A percentile compares a stretch with the other conserved stretches of the same genome.
These are phyloP conservation scores for Friedmanniomyces simplex DNA, from an alignment of 495 filamentous ascomycete species.

Conservation along the genomic window DNA sequence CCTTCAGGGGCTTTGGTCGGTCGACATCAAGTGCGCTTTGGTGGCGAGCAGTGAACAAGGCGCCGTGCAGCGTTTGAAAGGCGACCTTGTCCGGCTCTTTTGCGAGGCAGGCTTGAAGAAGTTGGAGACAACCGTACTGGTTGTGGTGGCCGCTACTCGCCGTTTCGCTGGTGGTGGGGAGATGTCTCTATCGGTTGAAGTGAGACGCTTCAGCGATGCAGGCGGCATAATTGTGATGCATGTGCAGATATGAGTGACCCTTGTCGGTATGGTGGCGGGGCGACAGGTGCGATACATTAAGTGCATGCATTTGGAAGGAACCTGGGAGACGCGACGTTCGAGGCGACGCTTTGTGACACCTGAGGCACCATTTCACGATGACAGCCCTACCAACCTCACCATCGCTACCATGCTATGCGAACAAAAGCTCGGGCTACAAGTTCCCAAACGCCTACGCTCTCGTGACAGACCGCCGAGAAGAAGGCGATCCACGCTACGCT, in stretches of 20 bases:
- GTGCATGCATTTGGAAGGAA: background rate
- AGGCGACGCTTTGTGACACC: background rate
- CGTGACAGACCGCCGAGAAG: too few species aligned
- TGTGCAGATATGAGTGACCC: background rate
- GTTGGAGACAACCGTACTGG: constrained; percentile 61
- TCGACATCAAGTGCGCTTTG: constrained; percentile 19
- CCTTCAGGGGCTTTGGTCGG: constrained; percentile 37
- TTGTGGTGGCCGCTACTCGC: constrained; percentile 62
- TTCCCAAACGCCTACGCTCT: too few species aligned
- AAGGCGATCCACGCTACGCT: background rate
- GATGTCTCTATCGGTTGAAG: constrained; percentile 31
- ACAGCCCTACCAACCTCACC: too few species aligned
- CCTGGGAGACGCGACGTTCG: too few species aligned
- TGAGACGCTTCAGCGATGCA: constrained; percentile 20
- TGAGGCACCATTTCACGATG: background rate
- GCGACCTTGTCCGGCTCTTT: constrained; percentile 66
- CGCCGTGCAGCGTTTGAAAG: constrained; percentile 63
- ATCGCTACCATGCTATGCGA: too few species aligned
- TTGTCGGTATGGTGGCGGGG: background rate
- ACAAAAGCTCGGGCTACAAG: too few species aligned
- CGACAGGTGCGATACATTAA: background rate
- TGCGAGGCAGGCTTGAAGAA: constrained; percentile 88
- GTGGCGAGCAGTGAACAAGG: constrained; percentile 69
- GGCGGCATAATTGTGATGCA: constrained; percentile 4
- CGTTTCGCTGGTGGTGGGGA: constrained; percentile 47